Base-by-base conservation (phyloP, 257 asterid species). In the Solanum tarapatanum region DNA sequence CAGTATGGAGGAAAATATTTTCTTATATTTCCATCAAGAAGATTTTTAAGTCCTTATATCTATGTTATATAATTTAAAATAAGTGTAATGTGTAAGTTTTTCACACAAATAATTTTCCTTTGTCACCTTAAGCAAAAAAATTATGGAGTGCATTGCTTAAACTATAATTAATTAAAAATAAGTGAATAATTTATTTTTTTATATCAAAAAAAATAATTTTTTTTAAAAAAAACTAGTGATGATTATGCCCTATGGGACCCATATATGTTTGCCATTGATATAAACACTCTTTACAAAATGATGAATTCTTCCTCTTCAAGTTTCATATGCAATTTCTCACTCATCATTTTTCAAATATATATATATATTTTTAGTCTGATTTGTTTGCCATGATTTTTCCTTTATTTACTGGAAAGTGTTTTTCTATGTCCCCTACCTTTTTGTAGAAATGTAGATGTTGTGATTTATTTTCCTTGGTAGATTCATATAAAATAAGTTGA, bases 191-290 rank as follows among this genome's bases (percentile, higher is more conserved):
- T n/a, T 58, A 7, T 62, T 16, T 17, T 62, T 4, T 21, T 8
- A 23, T 23, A 9, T 3, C 28, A 19, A 62, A 62, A 60, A 60
- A 1, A 23, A 0, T 55, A 17, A 7, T 9, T 60, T 62, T 23
- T 62, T 51, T 62, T 62, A 7, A 17, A 72, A 72, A 21, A 72
- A 72, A 21, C 13, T 32, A 72, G 91, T 94, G 85, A 92, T 94
- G 91, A 87, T 36, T 62, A 62, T 62, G 70, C 7, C 14, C 70
- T 41, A 6, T 87, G 93, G 98, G 97, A 76, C 94, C 98, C 91
- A 86, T 60, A 55, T 96, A 32, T 33, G 98, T 95, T 94, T 90
- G 88, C 90, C 84, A 89, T 93, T 94, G 95, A 95, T 84, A 92
- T 87, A 87, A 87, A 88, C 93, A 91, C 90, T 90, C 93, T 36